Conservation (phyloP, 306 rosid genomes). For the Astragalus glycyphyllos region DNA sequence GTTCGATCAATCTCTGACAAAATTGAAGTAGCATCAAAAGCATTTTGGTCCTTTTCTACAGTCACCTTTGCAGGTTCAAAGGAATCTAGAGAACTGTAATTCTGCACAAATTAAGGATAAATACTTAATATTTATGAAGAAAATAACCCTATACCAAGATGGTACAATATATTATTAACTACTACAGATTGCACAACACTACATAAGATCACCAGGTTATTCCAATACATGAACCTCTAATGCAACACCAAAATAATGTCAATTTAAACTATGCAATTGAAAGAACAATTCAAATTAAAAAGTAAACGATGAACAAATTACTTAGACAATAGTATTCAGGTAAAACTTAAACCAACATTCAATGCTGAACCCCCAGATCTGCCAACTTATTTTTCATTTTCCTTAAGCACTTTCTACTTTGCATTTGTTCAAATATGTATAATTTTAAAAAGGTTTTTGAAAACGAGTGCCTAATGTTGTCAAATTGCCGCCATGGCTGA, state of each 20-base stretch:
- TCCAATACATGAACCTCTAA: slow-evolving; percentile 12
- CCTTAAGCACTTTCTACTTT: background rate
- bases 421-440: background rate
- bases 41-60: slow-evolving; percentile 61
- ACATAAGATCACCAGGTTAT: slow-evolving; percentile 31
- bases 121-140: slow-evolving; percentile 25
- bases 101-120: slow-evolving; percentile 54
- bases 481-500: no score
- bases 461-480: no score
- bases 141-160: slow-evolving; percentile 23
- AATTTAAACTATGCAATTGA: slow-evolving; percentile 9
- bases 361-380: background rate
- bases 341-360: slow-evolving; percentile 19
- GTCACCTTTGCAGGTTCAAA: slow-evolving; percentile 64
- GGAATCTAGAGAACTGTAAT: slow-evolving; percentile 72
- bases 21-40: slow-evolving; percentile 53
- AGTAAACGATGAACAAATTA: slow-evolving; percentile 11
- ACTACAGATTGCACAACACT: slow-evolving; percentile 17
- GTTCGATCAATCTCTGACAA: slow-evolving; percentile 79
- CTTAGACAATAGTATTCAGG: background rate
- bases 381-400: slow-evolving; percentile 1
- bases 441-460: no score
- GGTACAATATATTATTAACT: slow-evolving; percentile 1
- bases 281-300: slow-evolving; percentile 9
- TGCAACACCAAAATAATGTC: slow-evolving; percentile 7